phyloP scores from a whole-genome alignment of 2,329 filamentous ascomycete genomes.

The Sarocladium kiliense region DNA sequence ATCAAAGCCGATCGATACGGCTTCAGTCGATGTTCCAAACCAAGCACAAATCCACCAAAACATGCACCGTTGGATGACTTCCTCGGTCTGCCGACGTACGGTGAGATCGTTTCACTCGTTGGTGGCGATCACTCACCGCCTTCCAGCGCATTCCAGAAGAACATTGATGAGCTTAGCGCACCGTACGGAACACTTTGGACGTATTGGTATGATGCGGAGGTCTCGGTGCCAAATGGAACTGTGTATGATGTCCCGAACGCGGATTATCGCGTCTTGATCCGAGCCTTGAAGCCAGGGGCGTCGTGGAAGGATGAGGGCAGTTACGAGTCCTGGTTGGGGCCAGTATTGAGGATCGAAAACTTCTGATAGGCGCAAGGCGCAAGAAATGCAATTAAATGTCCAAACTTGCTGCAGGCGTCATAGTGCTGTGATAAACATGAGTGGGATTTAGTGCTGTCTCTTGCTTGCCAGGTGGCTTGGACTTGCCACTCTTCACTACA shows the following conservation, averaged over 20 bases:
- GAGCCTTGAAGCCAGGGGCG: background rate
- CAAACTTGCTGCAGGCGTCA: too few species aligned
- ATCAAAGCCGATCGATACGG: background rate
- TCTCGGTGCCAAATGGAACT: background rate
- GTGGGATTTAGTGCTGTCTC: too few species aligned
- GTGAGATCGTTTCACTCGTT: background rate
- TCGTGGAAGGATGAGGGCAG: background rate
- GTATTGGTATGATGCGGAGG: background rate
- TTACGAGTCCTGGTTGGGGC: background rate
- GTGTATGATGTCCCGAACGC: background rate
- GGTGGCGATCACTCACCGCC: background rate
- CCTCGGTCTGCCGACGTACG: background rate
- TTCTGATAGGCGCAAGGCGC: background rate
- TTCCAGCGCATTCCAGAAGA: background rate
- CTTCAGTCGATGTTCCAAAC: background rate
- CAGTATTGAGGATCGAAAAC: background rate
- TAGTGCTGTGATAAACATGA: too few species aligned
- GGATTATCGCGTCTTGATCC: background rate
- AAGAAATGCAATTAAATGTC: too few species aligned
- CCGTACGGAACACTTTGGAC: background rate
- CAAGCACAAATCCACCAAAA: background rate
- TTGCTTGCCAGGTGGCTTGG: too few species aligned
- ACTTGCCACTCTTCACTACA: too few species aligned
- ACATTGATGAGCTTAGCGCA: background rate
- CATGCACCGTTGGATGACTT: background rate